phyloP scores from a whole-genome alignment of 1,139 yeast genomes.

The Zygoascus sp. region DNA sequence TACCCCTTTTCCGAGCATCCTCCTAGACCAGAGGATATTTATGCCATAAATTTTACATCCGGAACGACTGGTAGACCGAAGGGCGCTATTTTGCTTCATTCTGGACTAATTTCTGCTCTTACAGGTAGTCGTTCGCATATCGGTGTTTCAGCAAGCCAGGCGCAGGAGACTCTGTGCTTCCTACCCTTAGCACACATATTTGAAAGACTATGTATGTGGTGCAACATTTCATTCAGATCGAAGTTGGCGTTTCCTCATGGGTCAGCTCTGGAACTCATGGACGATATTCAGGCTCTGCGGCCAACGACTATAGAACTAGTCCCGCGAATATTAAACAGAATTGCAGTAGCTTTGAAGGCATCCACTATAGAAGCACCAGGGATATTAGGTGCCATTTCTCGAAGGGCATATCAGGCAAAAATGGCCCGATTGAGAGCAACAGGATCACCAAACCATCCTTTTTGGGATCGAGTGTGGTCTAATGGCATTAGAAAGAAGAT shows the following conservation, averaged over 20 bases:
- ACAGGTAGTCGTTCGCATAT: constrained; percentile 35
- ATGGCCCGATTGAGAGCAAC: constrained; percentile 34
- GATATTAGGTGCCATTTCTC: constrained; percentile 35
- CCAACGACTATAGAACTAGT: constrained; percentile 55
- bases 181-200: constrained; percentile 71
- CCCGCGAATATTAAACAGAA: constrained; percentile 60
- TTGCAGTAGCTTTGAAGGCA: constrained; percentile 52
- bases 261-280: constrained; percentile 44
- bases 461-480: constrained; percentile 50
- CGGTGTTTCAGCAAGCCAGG: constrained; percentile 48
- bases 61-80: constrained; percentile 76
- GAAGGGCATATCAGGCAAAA: constrained; percentile 41
- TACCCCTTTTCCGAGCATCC: constrained; percentile 45
- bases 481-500: constrained; percentile 50
- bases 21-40: constrained; percentile 51
- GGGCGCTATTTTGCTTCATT: constrained; percentile 61
- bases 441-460: constrained; percentile 36
- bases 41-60: constrained; percentile 71
- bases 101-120: constrained; percentile 49
- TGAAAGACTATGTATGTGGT: constrained; percentile 40
- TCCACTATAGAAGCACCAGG: constrained; percentile 37
- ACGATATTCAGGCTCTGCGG: constrained; percentile 51
- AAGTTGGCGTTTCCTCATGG: constrained; percentile 47
- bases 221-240: constrained; percentile 29
- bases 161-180: constrained; percentile 37